A percentile compares a stretch with the other conserved stretches of the same genome.
Evolutionary conservation across 805 yeast species (phyloP).

Genomic region (Wickerhamomyces ciferrii): DNA sequence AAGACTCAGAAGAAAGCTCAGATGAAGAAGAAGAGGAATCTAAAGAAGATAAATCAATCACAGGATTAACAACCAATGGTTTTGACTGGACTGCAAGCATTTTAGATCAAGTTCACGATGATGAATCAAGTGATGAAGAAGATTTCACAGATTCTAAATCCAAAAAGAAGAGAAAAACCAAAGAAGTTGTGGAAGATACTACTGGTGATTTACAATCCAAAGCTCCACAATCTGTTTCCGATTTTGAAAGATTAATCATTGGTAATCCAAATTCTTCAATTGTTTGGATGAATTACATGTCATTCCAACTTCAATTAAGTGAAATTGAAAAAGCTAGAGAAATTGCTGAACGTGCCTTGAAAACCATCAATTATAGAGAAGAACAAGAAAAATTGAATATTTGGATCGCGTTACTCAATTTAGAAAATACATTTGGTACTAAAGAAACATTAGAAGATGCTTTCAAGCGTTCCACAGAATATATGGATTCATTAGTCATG

Average conservation of each 20-base stretch:
- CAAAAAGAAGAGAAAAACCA: conserved; percentile 39
- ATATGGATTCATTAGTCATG: conserved; percentile 83
- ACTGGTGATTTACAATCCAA: conserved; percentile 80
- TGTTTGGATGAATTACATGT: conserved; percentile 97
- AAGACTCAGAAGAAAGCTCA: conserved; percentile 5
- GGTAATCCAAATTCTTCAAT: conserved; percentile 94
- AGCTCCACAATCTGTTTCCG: conserved; percentile 87
- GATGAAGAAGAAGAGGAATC: conserved; percentile 13
- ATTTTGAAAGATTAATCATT: conserved; percentile 85
- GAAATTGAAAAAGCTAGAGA: conserved; percentile 94
- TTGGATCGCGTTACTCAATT: conserved; percentile 92
- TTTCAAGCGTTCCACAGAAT: conserved; percentile 82
- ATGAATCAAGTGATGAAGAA: conserved; percentile 45
- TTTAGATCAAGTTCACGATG: conserved; percentile 71
- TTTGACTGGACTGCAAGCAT: conserved; percentile 96
- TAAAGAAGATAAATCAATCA: conserved; percentile 19
- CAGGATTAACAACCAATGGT: conserved; percentile 76
- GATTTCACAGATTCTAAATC: conserved; percentile 38
- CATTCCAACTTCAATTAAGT: conserved; percentile 91
- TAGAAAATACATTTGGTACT: conserved; percentile 91
- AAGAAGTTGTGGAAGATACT: conserved; percentile 57
- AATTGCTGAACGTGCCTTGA: conserved; percentile 87
- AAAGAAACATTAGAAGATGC: conserved; percentile 74
- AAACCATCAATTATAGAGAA: conserved; percentile 84
- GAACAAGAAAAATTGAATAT: conserved; percentile 90